Base-by-base conservation (phyloP, 306 rosid species). In the Casuarina glauca region DNA sequence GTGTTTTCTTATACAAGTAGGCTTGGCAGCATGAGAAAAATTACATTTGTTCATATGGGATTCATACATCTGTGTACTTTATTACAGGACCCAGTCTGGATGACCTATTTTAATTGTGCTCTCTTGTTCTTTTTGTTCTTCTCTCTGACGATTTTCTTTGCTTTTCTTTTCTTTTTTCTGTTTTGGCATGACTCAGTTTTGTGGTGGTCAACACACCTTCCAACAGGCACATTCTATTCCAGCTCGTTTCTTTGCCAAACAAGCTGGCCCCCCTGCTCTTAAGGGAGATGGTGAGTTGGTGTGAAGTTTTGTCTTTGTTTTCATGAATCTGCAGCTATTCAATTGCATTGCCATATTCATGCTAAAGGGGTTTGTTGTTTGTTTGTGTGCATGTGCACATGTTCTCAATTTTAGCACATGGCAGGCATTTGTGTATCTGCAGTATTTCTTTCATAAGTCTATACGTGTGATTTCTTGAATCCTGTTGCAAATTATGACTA, bases 221-320 rank as follows among this genome's bases (percentile, higher is more conserved):
- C 96, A 86, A 42, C 93, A 81, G 83, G 93, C 88, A 74, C 73
- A 79, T 86, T 87, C 87, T 48, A 69, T 91, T 87, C 93, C 90
- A 4, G 91, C 88, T 64, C 97, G 99, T 69, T 79, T 73, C 87
- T 95, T 84, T 75, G 97, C 97, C 61, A 82, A 92, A 80, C 93
- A 78, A 82, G 82, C 98, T 54, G 78, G 74, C 52, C 94, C 86
- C 66, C 87, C 91, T 32, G 69, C 85, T 39, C 90, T 95, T 3
- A 90, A 93, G 91, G 99, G 99, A 82, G 99, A 93, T 76, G 81
- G 99, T 95, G 84, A 88, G 97, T 79, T 57, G 50, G 55, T 17
- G 4, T 76, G n/a, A n/a, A 63, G 54, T 51, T 79, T 58, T 80
- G n/a, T 82, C 49, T 2, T 75, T 26, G 48, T 79, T 63, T 43